Evolutionary conservation across 306 rosid genomes (phyloP).

Genomic region (Quercus suber): DNA sequence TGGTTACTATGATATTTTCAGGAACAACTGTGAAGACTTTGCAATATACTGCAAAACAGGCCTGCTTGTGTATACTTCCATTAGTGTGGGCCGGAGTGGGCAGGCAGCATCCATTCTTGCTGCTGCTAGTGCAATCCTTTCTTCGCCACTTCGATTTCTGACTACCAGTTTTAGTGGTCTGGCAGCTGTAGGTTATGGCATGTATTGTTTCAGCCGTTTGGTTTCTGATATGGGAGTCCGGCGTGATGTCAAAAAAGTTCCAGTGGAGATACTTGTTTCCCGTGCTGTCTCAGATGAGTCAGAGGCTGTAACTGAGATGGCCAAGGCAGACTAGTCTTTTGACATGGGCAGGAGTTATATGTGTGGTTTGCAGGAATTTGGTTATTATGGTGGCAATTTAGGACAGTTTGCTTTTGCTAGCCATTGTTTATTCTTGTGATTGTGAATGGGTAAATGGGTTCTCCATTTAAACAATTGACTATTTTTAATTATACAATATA

Average conservation of each 20-base stretch:
- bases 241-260: slow-evolving; percentile 47
- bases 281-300: slow-evolving; percentile 22
- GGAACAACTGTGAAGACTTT: slow-evolving; percentile 78
- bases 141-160: slow-evolving; percentile 35
- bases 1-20: slow-evolving; percentile 50
- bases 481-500: not conserved
- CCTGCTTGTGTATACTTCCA: slow-evolving; percentile 33
- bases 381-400: not conserved
- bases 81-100: slow-evolving; percentile 55
- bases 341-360: not conserved
- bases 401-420: not conserved
- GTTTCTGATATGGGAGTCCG: slow-evolving; percentile 56
- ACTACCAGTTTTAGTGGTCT: slow-evolving; percentile 29
- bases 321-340: slow-evolving; percentile 3
- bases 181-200: slow-evolving; percentile 35
- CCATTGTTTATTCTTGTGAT: not conserved
- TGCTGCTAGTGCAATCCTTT: slow-evolving; percentile 36
- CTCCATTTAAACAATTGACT: not conserved
- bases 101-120: slow-evolving; percentile 54
- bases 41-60: slow-evolving; percentile 89
- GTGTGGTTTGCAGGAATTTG: no score
- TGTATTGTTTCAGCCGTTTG: slow-evolving; percentile 44
- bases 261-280: slow-evolving; percentile 50
- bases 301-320: slow-evolving; percentile 16
- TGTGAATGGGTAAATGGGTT: not conserved